phyloP scores from a whole-genome alignment of 805 yeast genomes.

The Hermanozyma aechmeae region DNA sequence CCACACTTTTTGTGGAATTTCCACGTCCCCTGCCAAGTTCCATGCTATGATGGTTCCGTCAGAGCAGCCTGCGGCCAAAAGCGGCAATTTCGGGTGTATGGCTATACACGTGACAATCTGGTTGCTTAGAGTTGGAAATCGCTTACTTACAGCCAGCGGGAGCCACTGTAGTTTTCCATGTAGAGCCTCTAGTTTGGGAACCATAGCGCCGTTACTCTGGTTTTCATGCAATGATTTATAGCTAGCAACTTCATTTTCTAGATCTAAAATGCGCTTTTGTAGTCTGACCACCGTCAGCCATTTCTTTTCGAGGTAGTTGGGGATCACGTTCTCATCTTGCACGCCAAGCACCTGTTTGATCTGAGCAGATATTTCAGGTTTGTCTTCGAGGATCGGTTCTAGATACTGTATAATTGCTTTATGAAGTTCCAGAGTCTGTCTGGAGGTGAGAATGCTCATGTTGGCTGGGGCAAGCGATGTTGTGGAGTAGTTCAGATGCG shows the following conservation, averaged over 20 bases:
- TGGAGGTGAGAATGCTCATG: slow-evolving; percentile 28
- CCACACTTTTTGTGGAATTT: slow-evolving; percentile 47
- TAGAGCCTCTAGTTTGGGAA: slow-evolving; percentile 4
- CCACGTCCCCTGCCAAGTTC: slow-evolving; percentile 43
- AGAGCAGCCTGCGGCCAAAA: slow-evolving; percentile 54
- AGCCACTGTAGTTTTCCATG: slow-evolving; percentile 46
- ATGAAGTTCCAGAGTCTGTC: slow-evolving; percentile 38
- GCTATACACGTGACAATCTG: slow-evolving; percentile 53
- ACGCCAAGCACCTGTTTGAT: slow-evolving; percentile 6
- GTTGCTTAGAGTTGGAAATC: slow-evolving; percentile 42
- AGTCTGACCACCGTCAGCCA: slow-evolving; percentile 82
- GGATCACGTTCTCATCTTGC: slow-evolving; percentile 18
- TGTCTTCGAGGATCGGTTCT: slow-evolving; percentile 18
- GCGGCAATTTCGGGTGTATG: slow-evolving; percentile 69
- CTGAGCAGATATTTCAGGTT: slow-evolving; percentile 3
- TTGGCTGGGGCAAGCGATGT: no score
- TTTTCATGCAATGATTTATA: slow-evolving; percentile 37
- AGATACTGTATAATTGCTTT: slow-evolving; percentile 41
- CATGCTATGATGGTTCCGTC: slow-evolving; percentile 70
- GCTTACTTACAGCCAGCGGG: slow-evolving; percentile 39
- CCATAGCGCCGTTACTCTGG: slow-evolving; percentile 8
- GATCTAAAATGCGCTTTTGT: slow-evolving; percentile 62
- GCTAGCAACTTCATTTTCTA: slow-evolving; percentile 50
- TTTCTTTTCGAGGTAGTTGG: slow-evolving; percentile 56
- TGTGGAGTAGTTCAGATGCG: no score